Evolutionary conservation across 2,329 filamentous ascomycete genomes (phyloP).

Genomic region (Colletotrichum graminicola): DNA sequence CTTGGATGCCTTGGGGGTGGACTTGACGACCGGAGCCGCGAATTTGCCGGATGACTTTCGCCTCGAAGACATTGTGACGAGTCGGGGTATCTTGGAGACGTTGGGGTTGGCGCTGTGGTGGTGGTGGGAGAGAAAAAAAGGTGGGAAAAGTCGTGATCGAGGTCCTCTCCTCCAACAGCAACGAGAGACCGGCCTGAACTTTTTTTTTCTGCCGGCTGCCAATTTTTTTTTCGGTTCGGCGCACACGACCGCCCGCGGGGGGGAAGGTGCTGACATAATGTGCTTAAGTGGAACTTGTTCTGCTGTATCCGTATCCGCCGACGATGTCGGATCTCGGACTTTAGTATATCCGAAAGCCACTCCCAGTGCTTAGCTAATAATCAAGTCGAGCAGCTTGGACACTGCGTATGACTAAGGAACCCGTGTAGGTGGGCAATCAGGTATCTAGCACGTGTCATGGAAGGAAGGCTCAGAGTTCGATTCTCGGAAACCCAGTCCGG

Average conservation of each 20-base stretch:
- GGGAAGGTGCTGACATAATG: slow-evolving; percentile 34
- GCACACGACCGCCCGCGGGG: slow-evolving; percentile 36
- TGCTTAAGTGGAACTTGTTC: no score
- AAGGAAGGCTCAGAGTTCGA: background rate
- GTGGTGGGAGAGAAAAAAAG: background rate
- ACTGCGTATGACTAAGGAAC: background rate
- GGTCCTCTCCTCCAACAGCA: slow-evolving; percentile 22
- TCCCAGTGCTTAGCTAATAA: background rate
- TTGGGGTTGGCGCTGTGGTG: background rate
- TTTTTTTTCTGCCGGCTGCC: slow-evolving; percentile 40
- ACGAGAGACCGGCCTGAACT: slow-evolving; percentile 39
- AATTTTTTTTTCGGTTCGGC: slow-evolving; percentile 37
- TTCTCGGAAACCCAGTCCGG: background rate
- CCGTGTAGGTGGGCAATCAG: background rate
- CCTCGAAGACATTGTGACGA: slow-evolving; percentile 67
- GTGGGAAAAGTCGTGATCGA: slow-evolving; percentile 25
- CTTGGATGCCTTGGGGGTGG: slow-evolving; percentile 65
- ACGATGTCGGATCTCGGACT: background rate
- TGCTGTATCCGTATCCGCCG: no score
- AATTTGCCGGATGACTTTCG: slow-evolving; percentile 70
- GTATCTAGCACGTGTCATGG: background rate
- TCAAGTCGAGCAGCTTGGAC: background rate
- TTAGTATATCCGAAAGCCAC: background rate
- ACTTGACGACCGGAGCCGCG: slow-evolving; percentile 66
- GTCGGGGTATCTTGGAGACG: slow-evolving; percentile 20